Evolutionary conservation across 306 rosid genomes (phyloP), one percentile per base, ranked within the genome.

Genomic region (Lagenaria siceraria): DNA sequence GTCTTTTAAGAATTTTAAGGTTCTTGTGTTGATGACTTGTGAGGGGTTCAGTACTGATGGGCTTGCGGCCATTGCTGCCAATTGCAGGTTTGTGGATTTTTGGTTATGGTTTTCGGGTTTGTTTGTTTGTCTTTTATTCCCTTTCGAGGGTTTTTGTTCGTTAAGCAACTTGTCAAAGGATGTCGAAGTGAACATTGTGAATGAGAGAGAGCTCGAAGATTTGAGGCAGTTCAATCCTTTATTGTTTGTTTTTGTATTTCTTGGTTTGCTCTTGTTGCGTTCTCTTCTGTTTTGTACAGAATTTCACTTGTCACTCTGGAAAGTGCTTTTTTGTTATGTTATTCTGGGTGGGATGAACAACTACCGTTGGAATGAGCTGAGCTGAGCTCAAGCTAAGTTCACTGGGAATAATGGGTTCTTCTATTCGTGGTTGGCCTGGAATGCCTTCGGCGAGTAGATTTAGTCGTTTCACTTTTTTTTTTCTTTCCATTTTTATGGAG

Each of bases 21-120:
- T 89, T 13, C 85, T 95, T 54, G 97, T 95, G 15, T 90, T 95
- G 17, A 88, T 90, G 33, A 83, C 96, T 0, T 95, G 99, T 27
- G 97, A 95, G 77, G 99, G 97, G 0, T 95, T 95, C 80, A 90
- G 93, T 43, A 90, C 99, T 0, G 90, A 87, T 59, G 99, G 97
- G 19, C 92, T 95, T 0, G 97, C 96, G 14, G 83, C 97, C 93
- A 92, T 95, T 88, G 97, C 99, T 19, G 90, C 97, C 51, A 87
- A 92, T 86, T 95, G 97, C 99, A 92, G 99, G 99, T 87, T 61
- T 70, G 80, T 49, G 21, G 70, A 15, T 64, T 77, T 78, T 77
- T 9, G 73, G 43, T 10, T 43, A 4, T 43, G 49, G 7, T n/a
- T 48, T 51, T 51, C 7, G n/a, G 54, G 21, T 15, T 18, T 17